Conservation (phyloP, 2,329 filamentous ascomycete species). For the Penicillium polonicum region DNA sequence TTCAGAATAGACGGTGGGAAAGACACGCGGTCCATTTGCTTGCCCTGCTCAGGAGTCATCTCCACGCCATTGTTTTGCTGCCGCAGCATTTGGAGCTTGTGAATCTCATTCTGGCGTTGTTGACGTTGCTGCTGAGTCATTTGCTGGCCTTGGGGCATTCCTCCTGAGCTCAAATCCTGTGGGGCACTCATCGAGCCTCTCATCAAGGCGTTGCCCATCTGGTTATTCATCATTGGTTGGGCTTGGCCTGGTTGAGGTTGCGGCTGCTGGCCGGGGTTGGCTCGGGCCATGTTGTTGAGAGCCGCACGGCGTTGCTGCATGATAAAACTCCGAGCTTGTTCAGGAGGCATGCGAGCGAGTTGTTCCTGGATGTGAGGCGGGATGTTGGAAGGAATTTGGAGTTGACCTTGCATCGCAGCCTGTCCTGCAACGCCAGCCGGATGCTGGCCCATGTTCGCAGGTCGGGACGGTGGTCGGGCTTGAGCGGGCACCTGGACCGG, state of each 20-base stretch:
- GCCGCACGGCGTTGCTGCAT: slow-evolving; percentile 36
- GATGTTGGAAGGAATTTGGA: slow-evolving; percentile 36
- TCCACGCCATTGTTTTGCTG: slow-evolving; percentile 35
- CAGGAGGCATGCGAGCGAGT: slow-evolving; percentile 35
- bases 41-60: slow-evolving; percentile 43
- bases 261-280: slow-evolving; percentile 31
- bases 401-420: slow-evolving; percentile 33
- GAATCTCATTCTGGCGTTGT: slow-evolving; percentile 34
- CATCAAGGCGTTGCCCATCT: slow-evolving; percentile 36
- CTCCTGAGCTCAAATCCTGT: slow-evolving; percentile 32
- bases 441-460: slow-evolving; percentile 35
- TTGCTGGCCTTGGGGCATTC: slow-evolving; percentile 31
- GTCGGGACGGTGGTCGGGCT: slow-evolving; percentile 35
- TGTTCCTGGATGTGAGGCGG: slow-evolving; percentile 38
- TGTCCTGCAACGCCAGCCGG: slow-evolving; percentile 31
- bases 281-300: slow-evolving; percentile 34
- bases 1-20: slow-evolving; percentile 41
- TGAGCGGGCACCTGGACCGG: slow-evolving; percentile 37
- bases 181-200: slow-evolving; percentile 36
- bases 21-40: slow-evolving; percentile 43
- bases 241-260: slow-evolving; percentile 35
- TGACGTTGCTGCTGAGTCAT: slow-evolving; percentile 36
- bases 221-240: slow-evolving; percentile 32
- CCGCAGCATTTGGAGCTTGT: slow-evolving; percentile 35
- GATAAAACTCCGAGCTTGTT: slow-evolving; percentile 36